Evolutionary conservation across 2,329 filamentous ascomycete species (phyloP).

Genomic region (Curvularia eragrostidis): DNA sequence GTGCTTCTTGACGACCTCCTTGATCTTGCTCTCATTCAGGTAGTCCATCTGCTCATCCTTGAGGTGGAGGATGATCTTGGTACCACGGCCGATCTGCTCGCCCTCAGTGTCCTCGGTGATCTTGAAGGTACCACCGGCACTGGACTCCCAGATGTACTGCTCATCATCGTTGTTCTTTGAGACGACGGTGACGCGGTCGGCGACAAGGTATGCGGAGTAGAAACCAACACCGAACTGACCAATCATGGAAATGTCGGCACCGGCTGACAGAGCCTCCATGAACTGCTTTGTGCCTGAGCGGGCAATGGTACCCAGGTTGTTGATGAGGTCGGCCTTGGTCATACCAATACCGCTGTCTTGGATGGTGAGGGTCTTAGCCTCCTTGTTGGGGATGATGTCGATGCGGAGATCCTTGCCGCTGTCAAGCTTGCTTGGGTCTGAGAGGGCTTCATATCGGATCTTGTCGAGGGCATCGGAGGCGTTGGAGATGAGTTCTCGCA

Average conservation of each 20-base stretch:
- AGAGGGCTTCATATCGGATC: conserved; percentile 98
- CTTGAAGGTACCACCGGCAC: conserved; percentile 95
- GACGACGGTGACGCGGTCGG: conserved; percentile 91
- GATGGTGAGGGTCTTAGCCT: conserved; percentile 96
- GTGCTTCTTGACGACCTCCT: conserved; percentile 99
- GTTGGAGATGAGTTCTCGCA: conserved; percentile 98
- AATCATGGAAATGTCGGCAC: conserved; percentile 99
- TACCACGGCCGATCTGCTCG: conserved; percentile 89
- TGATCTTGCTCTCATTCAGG: conserved; percentile 98
- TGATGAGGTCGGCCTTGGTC: conserved; percentile 99
- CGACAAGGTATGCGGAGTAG: conserved; percentile 99
- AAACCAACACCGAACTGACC: conserved; percentile 99
- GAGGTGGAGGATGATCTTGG: conserved; percentile 97
- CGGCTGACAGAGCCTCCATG: conserved; percentile 98
- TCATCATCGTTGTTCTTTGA: conserved; percentile 99
- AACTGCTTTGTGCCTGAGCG: conserved; percentile 99
- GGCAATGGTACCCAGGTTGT: conserved; percentile 99
- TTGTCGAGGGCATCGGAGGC: conserved; percentile 99
- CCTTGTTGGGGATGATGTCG: conserved; percentile 98
- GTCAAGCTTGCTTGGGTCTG: conserved; percentile 96
- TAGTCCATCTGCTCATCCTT: conserved; percentile 99
- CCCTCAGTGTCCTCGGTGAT: conserved; percentile 89
- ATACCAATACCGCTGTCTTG: conserved; percentile 99
- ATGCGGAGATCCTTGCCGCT: conserved; percentile 97
- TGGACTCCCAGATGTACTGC: conserved; percentile 99